Conservation (phyloP, 345 rosid genomes). For the Ceriops zippeliana region DNA sequence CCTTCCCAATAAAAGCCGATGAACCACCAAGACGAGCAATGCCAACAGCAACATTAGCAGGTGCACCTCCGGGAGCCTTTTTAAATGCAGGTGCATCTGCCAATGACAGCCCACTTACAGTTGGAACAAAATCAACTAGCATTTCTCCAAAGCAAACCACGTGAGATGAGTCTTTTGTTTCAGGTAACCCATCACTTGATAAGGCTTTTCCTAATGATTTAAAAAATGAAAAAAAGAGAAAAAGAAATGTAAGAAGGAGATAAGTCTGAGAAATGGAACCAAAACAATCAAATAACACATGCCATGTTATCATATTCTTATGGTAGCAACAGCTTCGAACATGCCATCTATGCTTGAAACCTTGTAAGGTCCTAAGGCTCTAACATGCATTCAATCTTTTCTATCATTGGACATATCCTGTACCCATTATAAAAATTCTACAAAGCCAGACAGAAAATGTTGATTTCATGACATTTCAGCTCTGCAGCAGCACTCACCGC, state of each 20-base stretch:
- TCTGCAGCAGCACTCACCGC: no score
- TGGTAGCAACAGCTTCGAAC: no score
- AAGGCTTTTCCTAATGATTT: conserved; percentile 51
- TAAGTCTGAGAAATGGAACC: background rate
- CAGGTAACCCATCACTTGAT: conserved; percentile 40
- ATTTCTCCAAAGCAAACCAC: conserved; percentile 96
- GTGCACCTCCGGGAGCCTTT: conserved; percentile 97
- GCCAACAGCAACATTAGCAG: conserved; percentile 95
- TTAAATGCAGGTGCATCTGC: conserved; percentile 89
- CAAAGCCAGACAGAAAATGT: no score
- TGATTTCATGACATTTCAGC: no score
- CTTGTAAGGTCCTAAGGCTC: no score
- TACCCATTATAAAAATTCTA: no score
- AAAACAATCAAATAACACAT: no score
- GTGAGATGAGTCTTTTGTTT: conserved; percentile 46
- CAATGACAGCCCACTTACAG: conserved; percentile 68
- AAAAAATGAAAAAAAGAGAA: background rate
- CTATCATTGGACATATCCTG: no score
- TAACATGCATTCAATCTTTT: no score
- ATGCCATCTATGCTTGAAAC: no score
- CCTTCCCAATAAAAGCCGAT: conserved; percentile 93
- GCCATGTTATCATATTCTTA: no score
- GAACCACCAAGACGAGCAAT: conserved; percentile 93
- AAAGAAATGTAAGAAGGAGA: background rate
- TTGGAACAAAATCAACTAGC: conserved; percentile 94